Evolutionary conservation across 768 basidiomycete species (phyloP), one percentile per base, ranked within the genome.

Genomic region (Lentinula raphanica): DNA sequence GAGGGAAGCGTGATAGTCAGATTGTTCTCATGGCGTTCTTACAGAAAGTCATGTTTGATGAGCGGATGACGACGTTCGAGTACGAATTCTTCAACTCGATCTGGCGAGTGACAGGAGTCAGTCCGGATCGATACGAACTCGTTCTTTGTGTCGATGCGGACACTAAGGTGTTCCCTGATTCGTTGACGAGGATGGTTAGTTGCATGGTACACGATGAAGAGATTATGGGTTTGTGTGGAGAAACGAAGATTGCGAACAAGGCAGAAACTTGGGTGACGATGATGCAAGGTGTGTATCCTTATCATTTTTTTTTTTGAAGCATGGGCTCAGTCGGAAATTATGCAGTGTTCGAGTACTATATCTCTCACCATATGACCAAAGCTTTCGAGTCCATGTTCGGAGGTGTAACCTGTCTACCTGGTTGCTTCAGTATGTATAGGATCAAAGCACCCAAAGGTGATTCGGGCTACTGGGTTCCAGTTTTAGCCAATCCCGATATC

Each of bases 161-260:
- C 76, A 98, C 94, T 60, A 98, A 98, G 80, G 91, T 98, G 54
- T 99, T 98, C 84, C 97, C 97, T 13, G 97, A 99, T 74, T 95
- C 95, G 58, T 71, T 98, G 70, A 95, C 94, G 38, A 79, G 97
- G 65, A 94, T 99, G 95, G 87, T 88, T 50, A 88, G 92, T 49
- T 96, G 94, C 66, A 95, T 98, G 94, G 91, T 94, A 28, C 85
- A 93, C 67, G 97, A 99, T 67, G 84, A 87, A 65, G 97, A 98
- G 71, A 98, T 98, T 62, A 98, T 98, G 97, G 97, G 95, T 21
- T 79, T 99, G 25, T 99, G 97, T 68, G 97, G 97, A 27, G 97
- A 99, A 77, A 99, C 97, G 60, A 99, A 99, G 84, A 95, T 99
- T 65, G 97, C 97, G 35, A 99, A 99, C 77, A 99, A 99, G 79